Conservation (phyloP, 768 basidiomycete species). For the Hygrocybe coccinea region DNA sequence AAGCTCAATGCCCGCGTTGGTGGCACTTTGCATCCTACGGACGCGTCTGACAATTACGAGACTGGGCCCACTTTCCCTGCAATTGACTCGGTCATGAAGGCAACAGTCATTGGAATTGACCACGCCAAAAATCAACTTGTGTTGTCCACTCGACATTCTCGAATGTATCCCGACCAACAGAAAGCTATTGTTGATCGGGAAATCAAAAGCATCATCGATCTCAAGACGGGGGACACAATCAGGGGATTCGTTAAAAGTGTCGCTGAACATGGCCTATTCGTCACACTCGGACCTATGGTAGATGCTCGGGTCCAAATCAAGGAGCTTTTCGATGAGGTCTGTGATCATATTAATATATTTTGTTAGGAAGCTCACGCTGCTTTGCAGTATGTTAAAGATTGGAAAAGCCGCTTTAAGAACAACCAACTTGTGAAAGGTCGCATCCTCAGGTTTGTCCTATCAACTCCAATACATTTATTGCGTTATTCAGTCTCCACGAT, state of each 20-base stretch:
- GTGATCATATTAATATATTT: constrained; percentile 23
- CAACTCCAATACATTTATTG: background rate
- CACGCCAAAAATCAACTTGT: constrained; percentile 58
- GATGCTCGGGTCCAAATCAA: constrained; percentile 91
- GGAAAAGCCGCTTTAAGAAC: constrained; percentile 75
- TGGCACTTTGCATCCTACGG: constrained; percentile 78
- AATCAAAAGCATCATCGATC: constrained; percentile 52
- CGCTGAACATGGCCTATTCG: constrained; percentile 83
- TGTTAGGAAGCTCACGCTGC: constrained; percentile 2
- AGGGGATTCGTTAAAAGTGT: constrained; percentile 89
- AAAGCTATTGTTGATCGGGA: constrained; percentile 61
- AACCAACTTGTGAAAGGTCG: constrained; percentile 87
- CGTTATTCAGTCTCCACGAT: background rate
- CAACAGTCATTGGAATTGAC: constrained; percentile 67
- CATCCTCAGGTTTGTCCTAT: constrained; percentile 58
- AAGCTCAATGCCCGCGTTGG: constrained; percentile 69
- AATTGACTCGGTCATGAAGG: constrained; percentile 64
- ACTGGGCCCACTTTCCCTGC: constrained; percentile 50
- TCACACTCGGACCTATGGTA: constrained; percentile 74
- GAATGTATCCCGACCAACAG: constrained; percentile 49
- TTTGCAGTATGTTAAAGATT: constrained; percentile 86
- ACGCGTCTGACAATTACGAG: constrained; percentile 76
- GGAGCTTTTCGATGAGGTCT: constrained; percentile 83
- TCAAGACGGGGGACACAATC: constrained; percentile 69
- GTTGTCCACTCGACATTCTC: constrained; percentile 78